phyloP scores from a whole-genome alignment of 2,329 filamentous ascomycete genomes.

The Monosporascus sp. region DNA sequence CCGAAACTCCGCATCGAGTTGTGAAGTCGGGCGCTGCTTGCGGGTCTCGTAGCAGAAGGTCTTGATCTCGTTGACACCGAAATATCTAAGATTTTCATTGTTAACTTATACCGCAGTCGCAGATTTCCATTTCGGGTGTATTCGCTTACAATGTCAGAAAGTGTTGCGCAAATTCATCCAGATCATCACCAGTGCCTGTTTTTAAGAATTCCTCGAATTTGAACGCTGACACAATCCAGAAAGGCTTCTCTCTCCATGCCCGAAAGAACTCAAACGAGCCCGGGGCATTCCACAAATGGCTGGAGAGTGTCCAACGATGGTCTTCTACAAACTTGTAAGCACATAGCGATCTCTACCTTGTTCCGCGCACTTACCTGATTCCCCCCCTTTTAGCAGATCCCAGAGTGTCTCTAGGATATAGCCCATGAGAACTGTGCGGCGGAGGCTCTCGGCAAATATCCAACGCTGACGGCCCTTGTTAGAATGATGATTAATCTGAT shows the following conservation, averaged over 20 bases:
- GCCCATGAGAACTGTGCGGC: conserved; percentile 32
- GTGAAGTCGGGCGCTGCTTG: neutral
- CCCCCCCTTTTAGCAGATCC: conserved; percentile 23
- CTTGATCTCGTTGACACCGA: conserved; percentile 19
- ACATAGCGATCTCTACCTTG: neutral
- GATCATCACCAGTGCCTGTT: conserved; percentile 14
- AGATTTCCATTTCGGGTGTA: no score
- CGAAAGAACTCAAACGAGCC: conserved; percentile 37
- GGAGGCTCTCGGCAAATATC: conserved; percentile 37
- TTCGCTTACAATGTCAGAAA: conserved; percentile 15
- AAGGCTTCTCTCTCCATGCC: conserved; percentile 30
- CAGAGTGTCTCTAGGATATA: conserved; percentile 29
- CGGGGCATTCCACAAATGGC: conserved; percentile 37
- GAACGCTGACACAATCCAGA: conserved; percentile 16
- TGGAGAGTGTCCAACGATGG: conserved; percentile 33
- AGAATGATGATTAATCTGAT: neutral
- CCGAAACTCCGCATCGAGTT: neutral
- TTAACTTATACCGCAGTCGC: neutral
- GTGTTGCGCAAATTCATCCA: conserved; percentile 22
- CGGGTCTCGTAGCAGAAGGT: conserved; percentile 19
- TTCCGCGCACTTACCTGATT: conserved; percentile 15
- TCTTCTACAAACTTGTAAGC: conserved; percentile 6
- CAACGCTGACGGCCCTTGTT: conserved; percentile 23
- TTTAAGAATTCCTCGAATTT: conserved; percentile 16
- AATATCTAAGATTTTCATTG: conserved; percentile 10